Evolutionary conservation across 352 stramenopile genomes (phyloP).

Genomic region (Phytophthora multivora): DNA sequence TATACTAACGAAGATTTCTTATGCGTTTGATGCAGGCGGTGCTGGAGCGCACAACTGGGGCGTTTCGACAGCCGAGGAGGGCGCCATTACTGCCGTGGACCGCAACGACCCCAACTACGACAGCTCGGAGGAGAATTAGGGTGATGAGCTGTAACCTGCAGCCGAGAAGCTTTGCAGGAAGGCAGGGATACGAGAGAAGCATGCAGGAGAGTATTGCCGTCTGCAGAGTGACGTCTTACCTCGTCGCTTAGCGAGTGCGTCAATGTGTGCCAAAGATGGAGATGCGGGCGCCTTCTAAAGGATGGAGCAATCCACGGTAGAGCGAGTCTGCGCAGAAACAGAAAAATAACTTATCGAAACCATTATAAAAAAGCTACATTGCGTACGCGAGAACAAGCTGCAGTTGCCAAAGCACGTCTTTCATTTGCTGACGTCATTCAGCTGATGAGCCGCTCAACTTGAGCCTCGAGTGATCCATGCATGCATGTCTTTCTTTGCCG

Average conservation of each 20-base stretch:
- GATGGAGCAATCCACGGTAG: background rate
- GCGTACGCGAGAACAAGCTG: conserved; percentile 7
- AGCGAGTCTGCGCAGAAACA: background rate
- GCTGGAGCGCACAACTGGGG: conserved; percentile 87
- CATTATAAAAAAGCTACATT: conserved; percentile 22
- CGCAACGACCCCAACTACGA: conserved; percentile 83
- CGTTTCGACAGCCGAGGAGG: conserved; percentile 45
- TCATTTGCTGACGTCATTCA: background rate
- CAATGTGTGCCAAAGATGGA: background rate
- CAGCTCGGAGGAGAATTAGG: conserved; percentile 48
- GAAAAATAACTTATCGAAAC: conserved; percentile 33
- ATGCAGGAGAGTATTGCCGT: too few relatives aligned
- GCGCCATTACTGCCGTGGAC: conserved; percentile 53
- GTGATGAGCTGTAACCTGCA: background rate
- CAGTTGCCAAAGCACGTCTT: background rate
- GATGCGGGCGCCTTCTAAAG: background rate
- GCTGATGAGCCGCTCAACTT: too few relatives aligned
- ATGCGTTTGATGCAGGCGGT: conserved; percentile 43
- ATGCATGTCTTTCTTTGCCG: too few relatives aligned
- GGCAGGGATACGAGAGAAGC: background rate
- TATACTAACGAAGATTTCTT: background rate
- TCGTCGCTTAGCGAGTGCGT: conserved; percentile 1
- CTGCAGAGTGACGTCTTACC: background rate
- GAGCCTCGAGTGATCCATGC: too few relatives aligned
- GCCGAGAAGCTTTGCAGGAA: too few relatives aligned